Evolutionary conservation across 2,329 filamentous ascomycete genomes (phyloP).

Genomic region (Akanthomyces uredinophilus): DNA sequence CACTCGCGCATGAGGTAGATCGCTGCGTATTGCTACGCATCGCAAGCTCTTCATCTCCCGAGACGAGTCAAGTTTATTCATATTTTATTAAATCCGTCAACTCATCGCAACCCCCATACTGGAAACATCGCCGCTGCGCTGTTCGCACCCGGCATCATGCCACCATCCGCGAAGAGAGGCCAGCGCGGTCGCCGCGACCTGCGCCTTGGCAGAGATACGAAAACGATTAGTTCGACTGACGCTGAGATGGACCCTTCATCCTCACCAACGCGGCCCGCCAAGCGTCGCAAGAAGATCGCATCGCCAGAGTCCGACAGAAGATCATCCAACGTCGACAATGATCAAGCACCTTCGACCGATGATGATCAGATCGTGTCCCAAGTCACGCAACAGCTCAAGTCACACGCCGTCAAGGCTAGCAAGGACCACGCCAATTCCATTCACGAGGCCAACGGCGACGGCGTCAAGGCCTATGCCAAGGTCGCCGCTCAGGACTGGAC

Average conservation of each 20-base stretch:
- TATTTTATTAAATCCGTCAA: neutral
- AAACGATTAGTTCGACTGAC: slow-evolving; percentile 20
- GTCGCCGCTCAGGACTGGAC: slow-evolving; percentile 79
- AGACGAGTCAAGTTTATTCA: neutral
- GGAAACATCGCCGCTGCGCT: slow-evolving; percentile 4
- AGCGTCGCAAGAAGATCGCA: slow-evolving; percentile 54
- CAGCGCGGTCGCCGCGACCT: slow-evolving; percentile 35
- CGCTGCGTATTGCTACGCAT: neutral
- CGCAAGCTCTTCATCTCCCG: neutral
- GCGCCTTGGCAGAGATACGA: slow-evolving; percentile 32
- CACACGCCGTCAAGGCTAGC: slow-evolving; percentile 51
- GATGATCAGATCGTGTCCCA: slow-evolving; percentile 53
- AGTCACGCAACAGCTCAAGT: slow-evolving; percentile 48
- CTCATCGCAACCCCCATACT: neutral
- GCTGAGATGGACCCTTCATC: slow-evolving; percentile 48
- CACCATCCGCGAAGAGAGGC: slow-evolving; percentile 33
- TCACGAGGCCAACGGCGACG: slow-evolving; percentile 56
- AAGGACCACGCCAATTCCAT: slow-evolving; percentile 59
- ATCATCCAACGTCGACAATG: slow-evolving; percentile 25
- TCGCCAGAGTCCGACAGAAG: slow-evolving; percentile 17
- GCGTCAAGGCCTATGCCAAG: slow-evolving; percentile 73
- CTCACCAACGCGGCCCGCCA: slow-evolving; percentile 57
- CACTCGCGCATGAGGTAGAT: neutral
- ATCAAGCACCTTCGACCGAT: slow-evolving; percentile 38
- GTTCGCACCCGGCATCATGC: slow-evolving; percentile 25